Conservation (phyloP, 1,284 basidiomycete species). For the Cryptococcus deneoformans region DNA sequence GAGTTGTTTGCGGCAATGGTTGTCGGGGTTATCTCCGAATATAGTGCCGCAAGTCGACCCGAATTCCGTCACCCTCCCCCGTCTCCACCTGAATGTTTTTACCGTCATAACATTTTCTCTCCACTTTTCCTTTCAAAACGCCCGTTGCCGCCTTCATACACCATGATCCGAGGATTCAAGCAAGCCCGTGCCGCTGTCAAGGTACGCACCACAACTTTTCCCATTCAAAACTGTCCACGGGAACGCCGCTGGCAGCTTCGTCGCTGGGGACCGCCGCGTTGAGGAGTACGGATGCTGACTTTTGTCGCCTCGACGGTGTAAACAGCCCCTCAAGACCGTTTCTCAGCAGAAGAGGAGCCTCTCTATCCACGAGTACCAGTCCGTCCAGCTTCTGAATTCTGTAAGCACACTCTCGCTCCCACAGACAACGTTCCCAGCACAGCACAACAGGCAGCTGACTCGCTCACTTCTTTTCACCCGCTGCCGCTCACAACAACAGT, state of each 20-base stretch:
- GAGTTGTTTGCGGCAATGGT: too few species aligned
- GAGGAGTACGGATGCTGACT: too few species aligned
- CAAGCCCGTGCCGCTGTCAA: constrained; percentile 10
- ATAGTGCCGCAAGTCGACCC: neutral
- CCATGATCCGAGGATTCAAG: constrained; percentile 17
- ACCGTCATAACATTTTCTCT: neutral
- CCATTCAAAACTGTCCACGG: too few species aligned
- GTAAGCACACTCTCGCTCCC: constrained; percentile 53
- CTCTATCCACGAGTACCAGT: constrained; percentile 99
- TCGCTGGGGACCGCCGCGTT: too few species aligned
- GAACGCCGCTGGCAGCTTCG: too few species aligned
- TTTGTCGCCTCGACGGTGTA: neutral
- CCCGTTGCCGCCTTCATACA: neutral
- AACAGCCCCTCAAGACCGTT: constrained; percentile 18
- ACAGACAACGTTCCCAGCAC: neutral
- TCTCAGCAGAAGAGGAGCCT: constrained; percentile 63
- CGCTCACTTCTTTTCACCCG: neutral
- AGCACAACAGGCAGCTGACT: neutral
- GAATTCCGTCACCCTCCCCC: neutral
- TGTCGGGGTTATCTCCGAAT: too few species aligned
- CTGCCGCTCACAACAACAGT: constrained; percentile 56
- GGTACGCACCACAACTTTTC: constrained; percentile 4
- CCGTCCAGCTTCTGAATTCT: constrained; percentile 89
- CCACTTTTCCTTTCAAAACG: neutral
- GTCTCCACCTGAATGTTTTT: neutral